Conservation (phyloP, 768 basidiomycete genomes). For the Lepiota brunneoincarnata region DNA sequence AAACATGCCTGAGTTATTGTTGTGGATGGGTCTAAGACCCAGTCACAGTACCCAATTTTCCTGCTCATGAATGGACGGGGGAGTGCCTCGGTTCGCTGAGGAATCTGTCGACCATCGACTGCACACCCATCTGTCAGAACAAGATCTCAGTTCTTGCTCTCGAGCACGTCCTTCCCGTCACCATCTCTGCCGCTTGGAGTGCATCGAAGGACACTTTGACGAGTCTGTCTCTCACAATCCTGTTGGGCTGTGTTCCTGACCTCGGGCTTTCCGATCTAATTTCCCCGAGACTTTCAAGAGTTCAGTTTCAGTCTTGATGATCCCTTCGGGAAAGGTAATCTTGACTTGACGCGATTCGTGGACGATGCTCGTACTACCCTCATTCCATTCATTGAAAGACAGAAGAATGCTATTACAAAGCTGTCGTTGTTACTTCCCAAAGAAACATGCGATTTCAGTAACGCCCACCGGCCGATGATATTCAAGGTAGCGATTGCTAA, state of each 20-base stretch:
- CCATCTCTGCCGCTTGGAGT: not conserved
- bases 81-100: not conserved
- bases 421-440: not conserved
- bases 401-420: not conserved
- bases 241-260: not conserved
- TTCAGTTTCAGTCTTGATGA: not conserved
- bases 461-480: not conserved
- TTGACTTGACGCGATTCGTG: not conserved
- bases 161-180: not conserved
- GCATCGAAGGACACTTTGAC: not conserved
- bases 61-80: not conserved
- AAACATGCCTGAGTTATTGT: not conserved
- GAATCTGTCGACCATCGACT: not conserved
- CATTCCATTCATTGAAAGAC: not conserved
- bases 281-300: not conserved
- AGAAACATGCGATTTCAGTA: not conserved
- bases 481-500: too few species aligned
- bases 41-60: too few species aligned
- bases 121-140: not conserved
- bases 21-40: not conserved
- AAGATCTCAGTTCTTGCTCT: not conserved
- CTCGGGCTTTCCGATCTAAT: not conserved
- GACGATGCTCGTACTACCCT: not conserved
- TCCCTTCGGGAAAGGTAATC: not conserved
- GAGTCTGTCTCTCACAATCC: not conserved